phyloP scores from a whole-genome alignment of 768 basidiomycete genomes.

The Hydnomerulius pinastri region DNA sequence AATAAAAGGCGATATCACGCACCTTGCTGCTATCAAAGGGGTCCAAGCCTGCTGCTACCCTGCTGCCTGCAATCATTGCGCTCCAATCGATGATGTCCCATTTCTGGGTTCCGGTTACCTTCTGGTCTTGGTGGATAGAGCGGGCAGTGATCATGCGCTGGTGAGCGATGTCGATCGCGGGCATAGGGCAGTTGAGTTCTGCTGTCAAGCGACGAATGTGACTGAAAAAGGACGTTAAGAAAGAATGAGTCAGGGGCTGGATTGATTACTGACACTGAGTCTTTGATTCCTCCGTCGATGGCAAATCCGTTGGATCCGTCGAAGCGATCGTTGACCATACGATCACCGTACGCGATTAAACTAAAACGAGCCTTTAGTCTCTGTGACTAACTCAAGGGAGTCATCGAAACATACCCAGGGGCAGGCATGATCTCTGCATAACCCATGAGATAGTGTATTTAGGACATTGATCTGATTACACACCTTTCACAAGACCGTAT shows the following conservation, averaged over 20 bases:
- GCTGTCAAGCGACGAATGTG: conserved; percentile 72
- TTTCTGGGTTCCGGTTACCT: conserved; percentile 45
- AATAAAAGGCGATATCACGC: conserved; percentile 1
- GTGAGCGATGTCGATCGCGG: conserved; percentile 68
- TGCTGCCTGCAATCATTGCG: conserved; percentile 72
- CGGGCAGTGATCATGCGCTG: conserved; percentile 80
- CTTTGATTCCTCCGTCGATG: conserved; percentile 87
- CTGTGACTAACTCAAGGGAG: background rate
- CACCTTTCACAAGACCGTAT: conserved; percentile 59
- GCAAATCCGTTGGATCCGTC: conserved; percentile 75
- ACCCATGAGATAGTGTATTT: conserved; percentile 14
- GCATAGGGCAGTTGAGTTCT: conserved; percentile 70
- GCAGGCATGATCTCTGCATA: conserved; percentile 66
- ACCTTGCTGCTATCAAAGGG: conserved; percentile 40
- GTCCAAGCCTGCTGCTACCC: conserved; percentile 72
- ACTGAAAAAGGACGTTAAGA: conserved; percentile 29
- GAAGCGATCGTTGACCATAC: conserved; percentile 74
- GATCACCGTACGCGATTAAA: conserved; percentile 57
- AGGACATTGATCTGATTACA: background rate
- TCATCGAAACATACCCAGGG: conserved; percentile 44
- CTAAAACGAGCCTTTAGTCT: conserved; percentile 32
- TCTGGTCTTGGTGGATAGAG: conserved; percentile 58
- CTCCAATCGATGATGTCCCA: conserved; percentile 81
- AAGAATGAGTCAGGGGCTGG: background rate
- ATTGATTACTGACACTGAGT: conserved; percentile 53